Base-by-base conservation (phyloP, 306 rosid genomes). In the Citrullus colocynthis region DNA sequence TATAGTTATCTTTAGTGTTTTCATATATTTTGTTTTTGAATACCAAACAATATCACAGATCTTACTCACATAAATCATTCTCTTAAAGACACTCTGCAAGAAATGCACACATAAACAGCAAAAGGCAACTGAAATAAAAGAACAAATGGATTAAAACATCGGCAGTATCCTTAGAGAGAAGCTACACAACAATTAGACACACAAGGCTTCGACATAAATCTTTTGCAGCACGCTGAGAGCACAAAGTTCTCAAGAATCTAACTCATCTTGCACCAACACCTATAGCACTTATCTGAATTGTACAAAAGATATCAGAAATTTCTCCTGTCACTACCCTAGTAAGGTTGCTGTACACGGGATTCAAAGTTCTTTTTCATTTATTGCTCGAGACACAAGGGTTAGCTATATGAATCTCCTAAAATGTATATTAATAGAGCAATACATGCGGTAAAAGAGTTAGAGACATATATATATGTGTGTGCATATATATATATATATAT, bases 81-180 rank as follows among this genome's bases (percentile, higher is more conserved):
- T 44, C 77, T 51, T 73, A 32, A 66, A 72, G 61, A 73, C 76
- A 45, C 45, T 70, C n/a, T 24, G 77, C 28, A 51, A 73, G 77
- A 73, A 48, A 49, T 73, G 36, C 18, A 16, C 56, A 73, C 77
- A 49, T 13, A 57, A 21, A 51, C 6, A 16, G 60, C 24, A 51
- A 48, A 51, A 30, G 42, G 15, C 44, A 15, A 30, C 30, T 30
- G 59, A 48, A 71, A 71, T 24, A 49, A 28, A 18, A 51, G 21
- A 30, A 28, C n/a, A 48, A 72, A 7, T 21, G 20, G 15, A 28
- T 30, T 15, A 42, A 62, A n/a, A 70, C 20, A 12, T 49, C 34
- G 28, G 45, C 45, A 73, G 42, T 71, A 71, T 45, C 39, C 76
- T 41, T 20, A 1, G 9, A 70, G 49, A 30, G 24, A 45, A 48